Evolutionary conservation across 2,329 filamentous ascomycete species (phyloP).

Genomic region (Arthrobotrys sphaeroides): DNA sequence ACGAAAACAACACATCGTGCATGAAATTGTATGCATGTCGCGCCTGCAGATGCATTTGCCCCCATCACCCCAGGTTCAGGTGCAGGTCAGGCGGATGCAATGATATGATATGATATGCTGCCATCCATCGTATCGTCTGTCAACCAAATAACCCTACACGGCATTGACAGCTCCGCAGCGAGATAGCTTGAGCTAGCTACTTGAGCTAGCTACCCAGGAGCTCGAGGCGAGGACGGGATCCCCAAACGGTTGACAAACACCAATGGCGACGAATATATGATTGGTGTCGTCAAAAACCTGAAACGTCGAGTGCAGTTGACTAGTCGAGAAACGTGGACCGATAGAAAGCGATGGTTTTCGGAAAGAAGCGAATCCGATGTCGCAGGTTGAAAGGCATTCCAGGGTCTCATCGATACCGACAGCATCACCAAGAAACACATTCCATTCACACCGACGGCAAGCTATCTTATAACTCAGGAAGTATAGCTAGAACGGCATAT

Average conservation of each 20-base stretch:
- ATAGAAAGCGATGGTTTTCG: conserved; percentile 22
- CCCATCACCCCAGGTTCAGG: conserved; percentile 11
- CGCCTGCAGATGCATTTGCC: conserved; percentile 30
- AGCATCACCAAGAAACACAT: neutral
- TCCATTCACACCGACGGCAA: neutral
- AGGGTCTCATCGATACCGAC: neutral
- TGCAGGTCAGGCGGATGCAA: conserved; percentile 18
- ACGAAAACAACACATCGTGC: conserved; percentile 53
- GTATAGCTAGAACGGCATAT: neutral
- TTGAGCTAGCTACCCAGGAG: conserved; percentile 1
- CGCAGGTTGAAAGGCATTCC: conserved; percentile 11
- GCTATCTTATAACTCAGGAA: neutral
- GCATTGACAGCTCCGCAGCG: conserved; percentile 5
- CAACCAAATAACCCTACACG: neutral
- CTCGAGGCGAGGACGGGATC: conserved; percentile 12
- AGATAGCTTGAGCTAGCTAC: neutral
- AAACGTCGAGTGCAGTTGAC: conserved; percentile 31
- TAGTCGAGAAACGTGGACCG: conserved; percentile 41
- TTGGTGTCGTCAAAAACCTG: conserved; percentile 4
- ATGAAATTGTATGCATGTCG: conserved; percentile 50
- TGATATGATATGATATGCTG: conserved; percentile 22
- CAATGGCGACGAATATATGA: conserved; percentile 18
- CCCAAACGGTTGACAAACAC: neutral
- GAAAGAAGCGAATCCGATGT: conserved; percentile 29
- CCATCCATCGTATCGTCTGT: no score